These are phyloP conservation scores for Phlebiopsis gigantea DNA, from an alignment of 768 basidiomycete species.

Conservation along the genomic window DNA sequence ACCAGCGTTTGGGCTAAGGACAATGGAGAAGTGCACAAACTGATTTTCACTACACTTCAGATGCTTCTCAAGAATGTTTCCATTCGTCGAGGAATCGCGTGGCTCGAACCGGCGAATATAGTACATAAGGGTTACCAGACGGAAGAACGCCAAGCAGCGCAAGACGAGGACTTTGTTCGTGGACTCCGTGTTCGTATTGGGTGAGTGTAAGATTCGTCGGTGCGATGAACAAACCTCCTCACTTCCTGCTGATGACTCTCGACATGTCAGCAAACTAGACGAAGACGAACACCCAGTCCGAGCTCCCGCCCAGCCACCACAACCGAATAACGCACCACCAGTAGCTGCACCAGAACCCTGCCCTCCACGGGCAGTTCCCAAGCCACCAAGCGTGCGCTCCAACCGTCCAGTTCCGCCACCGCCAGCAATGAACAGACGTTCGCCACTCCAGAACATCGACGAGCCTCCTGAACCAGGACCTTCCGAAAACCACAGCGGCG, in stretches of 20 bases:
- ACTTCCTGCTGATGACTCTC: no score
- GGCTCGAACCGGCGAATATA: conserved; percentile 69
- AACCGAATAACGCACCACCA: conserved; percentile 7
- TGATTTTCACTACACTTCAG: conserved; percentile 29
- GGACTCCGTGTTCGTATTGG: conserved; percentile 61
- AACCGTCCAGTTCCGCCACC: conserved; percentile 2
- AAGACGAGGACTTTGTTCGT: conserved; percentile 54
- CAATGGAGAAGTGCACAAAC: background rate
- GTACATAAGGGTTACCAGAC: conserved; percentile 54
- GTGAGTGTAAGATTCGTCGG: no score
- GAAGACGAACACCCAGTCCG: background rate
- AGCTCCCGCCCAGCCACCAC: background rate
- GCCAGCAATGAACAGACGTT: conserved; percentile 6
- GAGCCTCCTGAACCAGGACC: conserved; percentile 17
- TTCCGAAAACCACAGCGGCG: conserved; percentile 19
- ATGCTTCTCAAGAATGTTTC: conserved; percentile 64
- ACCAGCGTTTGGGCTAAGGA: background rate
- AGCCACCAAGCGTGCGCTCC: background rate
- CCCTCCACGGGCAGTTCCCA: conserved; percentile 4
- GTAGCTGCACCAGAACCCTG: conserved; percentile 8
- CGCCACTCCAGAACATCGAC: conserved; percentile 20
- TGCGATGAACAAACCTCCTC: no score
- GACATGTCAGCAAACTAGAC: conserved; percentile 1
- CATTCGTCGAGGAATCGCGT: conserved; percentile 66
- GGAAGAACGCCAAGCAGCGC: conserved; percentile 58